A percentile compares a stretch with the other conserved stretches of the same genome.
These are phyloP conservation scores for Annulohypoxylon stygium DNA, from an alignment of 495 filamentous ascomycete genomes.

Conservation along the genomic window DNA sequence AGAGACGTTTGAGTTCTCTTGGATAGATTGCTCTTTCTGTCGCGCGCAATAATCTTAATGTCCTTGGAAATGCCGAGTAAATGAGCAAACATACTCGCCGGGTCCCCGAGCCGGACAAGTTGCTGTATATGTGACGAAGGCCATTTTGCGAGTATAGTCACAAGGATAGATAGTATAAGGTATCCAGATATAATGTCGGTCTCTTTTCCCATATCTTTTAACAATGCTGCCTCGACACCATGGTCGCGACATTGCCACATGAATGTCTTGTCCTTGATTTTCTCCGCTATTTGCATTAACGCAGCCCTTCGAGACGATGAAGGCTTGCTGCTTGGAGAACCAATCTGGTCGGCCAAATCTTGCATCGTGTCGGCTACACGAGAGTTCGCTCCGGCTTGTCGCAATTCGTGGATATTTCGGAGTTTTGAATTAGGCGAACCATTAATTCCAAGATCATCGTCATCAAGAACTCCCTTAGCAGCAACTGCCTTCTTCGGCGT, in stretches of 20 bases:
- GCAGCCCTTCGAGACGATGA: slow-evolving; percentile 63
- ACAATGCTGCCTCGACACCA: slow-evolving; percentile 75
- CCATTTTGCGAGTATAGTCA: slow-evolving; percentile 67
- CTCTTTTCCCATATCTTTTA: slow-evolving; percentile 67
- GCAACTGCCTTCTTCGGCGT: slow-evolving; percentile 50
- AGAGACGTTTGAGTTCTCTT: slow-evolving; percentile 69
- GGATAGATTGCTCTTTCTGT: slow-evolving; percentile 77
- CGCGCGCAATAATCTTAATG: slow-evolving; percentile 67
- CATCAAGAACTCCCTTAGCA: slow-evolving; percentile 52
- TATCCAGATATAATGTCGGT: slow-evolving; percentile 69
- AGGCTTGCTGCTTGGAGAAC: slow-evolving; percentile 64
- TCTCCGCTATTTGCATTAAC: slow-evolving; percentile 77
- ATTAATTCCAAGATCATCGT: slow-evolving; percentile 69
- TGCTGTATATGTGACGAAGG: slow-evolving; percentile 63
- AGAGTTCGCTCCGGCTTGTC: slow-evolving; percentile 85
- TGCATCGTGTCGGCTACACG: slow-evolving; percentile 85
- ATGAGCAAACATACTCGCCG: slow-evolving; percentile 63
- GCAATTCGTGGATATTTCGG: slow-evolving; percentile 81
- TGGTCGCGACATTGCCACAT: slow-evolving; percentile 80
- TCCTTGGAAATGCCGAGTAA: slow-evolving; percentile 67
- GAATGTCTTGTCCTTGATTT: slow-evolving; percentile 75
- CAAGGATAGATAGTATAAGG: slow-evolving; percentile 67
- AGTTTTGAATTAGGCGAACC: slow-evolving; percentile 72
- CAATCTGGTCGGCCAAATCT: slow-evolving; percentile 86
- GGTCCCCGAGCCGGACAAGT: slow-evolving; percentile 63